phyloP scores from a whole-genome alignment of 441 rosid species.

The Populus hybrid region DNA sequence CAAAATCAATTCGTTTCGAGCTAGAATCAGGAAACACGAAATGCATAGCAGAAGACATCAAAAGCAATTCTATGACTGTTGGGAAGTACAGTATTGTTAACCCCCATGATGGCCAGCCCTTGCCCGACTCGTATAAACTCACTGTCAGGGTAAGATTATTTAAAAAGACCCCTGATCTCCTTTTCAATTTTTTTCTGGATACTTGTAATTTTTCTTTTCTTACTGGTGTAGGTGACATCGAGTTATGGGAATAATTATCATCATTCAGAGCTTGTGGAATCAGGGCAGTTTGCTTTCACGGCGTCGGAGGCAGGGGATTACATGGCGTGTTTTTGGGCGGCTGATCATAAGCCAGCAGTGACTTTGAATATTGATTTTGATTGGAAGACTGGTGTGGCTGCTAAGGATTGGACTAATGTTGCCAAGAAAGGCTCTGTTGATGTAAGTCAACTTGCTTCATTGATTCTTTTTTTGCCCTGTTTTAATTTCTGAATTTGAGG shows the following conservation, averaged over 20 bases:
- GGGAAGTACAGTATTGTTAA: constrained; percentile 69
- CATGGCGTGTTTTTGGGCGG: constrained; percentile 61
- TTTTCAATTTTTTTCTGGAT: background rate
- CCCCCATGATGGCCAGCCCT: constrained; percentile 51
- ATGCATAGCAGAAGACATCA: constrained; percentile 88
- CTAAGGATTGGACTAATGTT: constrained; percentile 77
- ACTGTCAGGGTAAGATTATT: constrained; percentile 47
- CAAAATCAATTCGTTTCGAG: constrained; percentile 64
- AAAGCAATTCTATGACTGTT: constrained; percentile 54
- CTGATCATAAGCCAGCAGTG: constrained; percentile 38
- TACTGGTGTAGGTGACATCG: constrained; percentile 56
- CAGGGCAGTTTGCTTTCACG: constrained; percentile 76
- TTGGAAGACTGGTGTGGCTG: constrained; percentile 75
- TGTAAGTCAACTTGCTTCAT: constrained; percentile 31
- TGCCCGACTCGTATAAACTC: constrained; percentile 60
- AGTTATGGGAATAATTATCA: constrained; percentile 61
- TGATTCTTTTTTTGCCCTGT: background rate
- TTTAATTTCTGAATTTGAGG: background rate
- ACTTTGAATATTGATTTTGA: constrained; percentile 63
- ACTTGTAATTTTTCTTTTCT: background rate
- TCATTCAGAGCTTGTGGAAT: constrained; percentile 49
- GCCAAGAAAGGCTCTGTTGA: constrained; percentile 80
- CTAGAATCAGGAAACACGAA: constrained; percentile 62
- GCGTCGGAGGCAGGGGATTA: constrained; percentile 70
- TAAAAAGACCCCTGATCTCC: background rate